Percentiles rank a stretch among this genome's conserved stretches.
phyloP scores from a whole-genome alignment of 768 basidiomycete species.

The Jaapia argillacea region DNA sequence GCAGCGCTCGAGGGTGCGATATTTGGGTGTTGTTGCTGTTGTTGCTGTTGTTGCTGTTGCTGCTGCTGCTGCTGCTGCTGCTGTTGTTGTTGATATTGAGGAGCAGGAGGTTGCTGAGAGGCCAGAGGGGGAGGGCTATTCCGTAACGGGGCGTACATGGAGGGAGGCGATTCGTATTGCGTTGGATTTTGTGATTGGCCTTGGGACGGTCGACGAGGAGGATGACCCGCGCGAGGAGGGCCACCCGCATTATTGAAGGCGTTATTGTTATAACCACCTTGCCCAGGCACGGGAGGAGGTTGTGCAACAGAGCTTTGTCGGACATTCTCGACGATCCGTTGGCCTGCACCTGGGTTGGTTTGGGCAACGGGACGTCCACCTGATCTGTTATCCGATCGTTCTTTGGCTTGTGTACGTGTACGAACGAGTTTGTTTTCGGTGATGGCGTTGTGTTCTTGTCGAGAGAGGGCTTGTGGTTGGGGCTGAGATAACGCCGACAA shows the following conservation, averaged over 20 bases:
- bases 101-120: slow-evolving; percentile 1
- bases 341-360: slow-evolving; percentile 14
- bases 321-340: slow-evolving; percentile 42
- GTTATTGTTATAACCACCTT: no score
- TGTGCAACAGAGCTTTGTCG: slow-evolving; percentile 35
- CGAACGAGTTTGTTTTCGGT: slow-evolving; percentile 77
- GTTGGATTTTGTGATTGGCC: neutral
- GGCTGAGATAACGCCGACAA: slow-evolving; percentile 58
- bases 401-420: slow-evolving; percentile 64
- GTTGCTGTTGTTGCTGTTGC: neutral
- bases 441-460: slow-evolving; percentile 71
- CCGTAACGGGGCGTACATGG: slow-evolving; percentile 4
- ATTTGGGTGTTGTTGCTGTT: neutral
- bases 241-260: no score
- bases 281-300: slow-evolving; percentile 6
- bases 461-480: slow-evolving; percentile 53
- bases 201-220: neutral
- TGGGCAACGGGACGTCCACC: slow-evolving; percentile 7
- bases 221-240: neutral
- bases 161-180: slow-evolving; percentile 4
- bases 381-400: slow-evolving; percentile 34
- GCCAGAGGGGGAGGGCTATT: slow-evolving; percentile 6
- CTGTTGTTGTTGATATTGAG: no score
- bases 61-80: no score
- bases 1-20: slow-evolving; percentile 1